Conservation (phyloP, 2,329 filamentous ascomycete species). For the Phoma sp. region DNA sequence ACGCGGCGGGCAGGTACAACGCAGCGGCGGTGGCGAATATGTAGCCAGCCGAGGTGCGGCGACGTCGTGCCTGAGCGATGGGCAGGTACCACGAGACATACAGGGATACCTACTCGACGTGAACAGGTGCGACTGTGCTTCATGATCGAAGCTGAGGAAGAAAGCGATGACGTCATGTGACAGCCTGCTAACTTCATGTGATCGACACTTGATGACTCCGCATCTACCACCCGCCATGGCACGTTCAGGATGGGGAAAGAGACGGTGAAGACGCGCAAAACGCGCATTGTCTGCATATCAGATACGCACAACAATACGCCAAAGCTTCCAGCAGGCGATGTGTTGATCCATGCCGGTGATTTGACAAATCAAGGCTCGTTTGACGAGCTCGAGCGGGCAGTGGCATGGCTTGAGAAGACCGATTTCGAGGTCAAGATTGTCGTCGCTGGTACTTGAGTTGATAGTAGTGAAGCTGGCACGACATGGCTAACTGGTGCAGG, state of each 20-base stretch:
- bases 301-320: conserved; percentile 74
- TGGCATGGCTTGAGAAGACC: conserved; percentile 71
- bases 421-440: conserved; percentile 75
- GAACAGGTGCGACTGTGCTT: background rate
- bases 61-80: conserved; percentile 10
- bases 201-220: background rate
- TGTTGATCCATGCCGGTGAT: conserved; percentile 79
- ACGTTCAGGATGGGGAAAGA: background rate
- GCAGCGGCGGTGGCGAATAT: background rate
- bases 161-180: conserved; percentile 7
- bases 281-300: conserved; percentile 76
- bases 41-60: conserved; percentile 9
- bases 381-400: conserved; percentile 63
- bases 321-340: conserved; percentile 72
- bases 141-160: background rate
- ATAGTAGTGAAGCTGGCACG: background rate
- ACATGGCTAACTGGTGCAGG: conserved; percentile 53
- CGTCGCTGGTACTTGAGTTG: conserved; percentile 62
- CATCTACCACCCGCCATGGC: background rate
- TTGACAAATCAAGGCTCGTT: conserved; percentile 74
- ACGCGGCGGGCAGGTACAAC: background rate
- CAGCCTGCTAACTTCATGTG: background rate
- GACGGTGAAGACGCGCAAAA: conserved; percentile 38
- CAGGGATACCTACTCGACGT: conserved; percentile 3
- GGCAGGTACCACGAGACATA: conserved; percentile 10